Base-by-base conservation (phyloP, 139 green algal species). In the Tetradesmus obliquus region DNA sequence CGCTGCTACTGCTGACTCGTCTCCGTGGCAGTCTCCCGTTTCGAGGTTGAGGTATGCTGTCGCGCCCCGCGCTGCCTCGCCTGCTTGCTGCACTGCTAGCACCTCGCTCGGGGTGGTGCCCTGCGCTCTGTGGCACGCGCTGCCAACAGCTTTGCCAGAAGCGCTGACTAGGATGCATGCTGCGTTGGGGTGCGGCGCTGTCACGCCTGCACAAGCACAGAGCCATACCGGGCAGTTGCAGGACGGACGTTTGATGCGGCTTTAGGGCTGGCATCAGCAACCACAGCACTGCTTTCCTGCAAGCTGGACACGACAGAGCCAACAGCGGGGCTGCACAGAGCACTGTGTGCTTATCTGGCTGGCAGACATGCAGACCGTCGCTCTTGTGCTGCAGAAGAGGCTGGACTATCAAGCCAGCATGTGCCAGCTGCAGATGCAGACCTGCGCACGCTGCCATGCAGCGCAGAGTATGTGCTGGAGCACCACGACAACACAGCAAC, bases 11-110 rank as follows among this genome's bases (percentile, higher is more conserved):
- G 93, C 95, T 15, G 94, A 91, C 7, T 91, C 81, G 55, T 99
- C 98, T 17, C 98, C 98, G 86, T 99, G 96, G 95, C 97, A 98
- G 89, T 99, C 96, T 0, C 96, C 97, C 1, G 94, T 95, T 89
- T 99, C 98, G 15, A 99, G 93, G 88, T 99, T 99, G 1, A 99
- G 89, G 94, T 99, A 99, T 0, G 97, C 97, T 54, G 96, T 99
- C 58, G 57, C 88, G 13, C 95, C 97, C 9, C 13, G 71, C 0
- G 95, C 93, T 3, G 91, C 88, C 5, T 82, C 85, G 3, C 93
- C 79, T 1, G 94, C 96, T 15, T 87, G 57, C 5, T 72, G 13
- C 19, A 95, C 92, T 22, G 95, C 97, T 71, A 94, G 93, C 53
- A 95, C 92, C 94, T 99, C 97, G 0, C 95, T 93, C 0, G 95